Base-by-base conservation (phyloP, 768 basidiomycete genomes). In the Lactarius psammicola region DNA sequence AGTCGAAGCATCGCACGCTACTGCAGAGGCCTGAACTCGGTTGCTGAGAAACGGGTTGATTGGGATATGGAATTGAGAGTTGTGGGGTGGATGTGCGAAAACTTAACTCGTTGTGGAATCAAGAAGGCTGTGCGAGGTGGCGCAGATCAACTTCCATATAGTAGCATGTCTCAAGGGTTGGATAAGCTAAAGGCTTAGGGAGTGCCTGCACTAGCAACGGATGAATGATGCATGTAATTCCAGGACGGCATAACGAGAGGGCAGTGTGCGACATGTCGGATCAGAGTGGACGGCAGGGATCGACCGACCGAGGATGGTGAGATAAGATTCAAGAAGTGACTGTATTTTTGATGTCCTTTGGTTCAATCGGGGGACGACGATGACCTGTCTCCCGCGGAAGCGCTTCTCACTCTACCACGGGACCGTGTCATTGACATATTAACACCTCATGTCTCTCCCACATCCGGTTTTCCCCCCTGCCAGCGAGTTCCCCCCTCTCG, bases 391-490 rank as follows among this genome's bases (percentile, higher is more conserved):
- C 23, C 49, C 23, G 49, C 26, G 49, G 49, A 15, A 17, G 40
- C 40, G 23, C 20, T 36, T 42, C 10, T 13, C 13, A 56, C 62
- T 38, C 34, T 9, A 49, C 31, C 59, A 65, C 33, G 40, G 44
- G 54, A 36, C 31, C 5, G 26, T 13, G 31, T 58, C 33, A 0
- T 34, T 62, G 38, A 62, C 65, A 58, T 67, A 67, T 67, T 67
- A 67, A 67, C 57, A 30, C 62, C 20, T 54, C 57, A 63, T 67
- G 61, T 15, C 56, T 68, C 63, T 40, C 69, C 70, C 59, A n/a
- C 30, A 18, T 49, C 28, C 26, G 10, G 11, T 55, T 49, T 56
- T 57, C 26, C 40, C 54, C 63, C 58, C 63, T 33, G 11, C 33
- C 34, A 30, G 20, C 30, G 26, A 13, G 42, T 18, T 42, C 31